Conservation (phyloP, 2,329 filamentous ascomycete genomes). For the Cadophora luteo-olivacea region DNA sequence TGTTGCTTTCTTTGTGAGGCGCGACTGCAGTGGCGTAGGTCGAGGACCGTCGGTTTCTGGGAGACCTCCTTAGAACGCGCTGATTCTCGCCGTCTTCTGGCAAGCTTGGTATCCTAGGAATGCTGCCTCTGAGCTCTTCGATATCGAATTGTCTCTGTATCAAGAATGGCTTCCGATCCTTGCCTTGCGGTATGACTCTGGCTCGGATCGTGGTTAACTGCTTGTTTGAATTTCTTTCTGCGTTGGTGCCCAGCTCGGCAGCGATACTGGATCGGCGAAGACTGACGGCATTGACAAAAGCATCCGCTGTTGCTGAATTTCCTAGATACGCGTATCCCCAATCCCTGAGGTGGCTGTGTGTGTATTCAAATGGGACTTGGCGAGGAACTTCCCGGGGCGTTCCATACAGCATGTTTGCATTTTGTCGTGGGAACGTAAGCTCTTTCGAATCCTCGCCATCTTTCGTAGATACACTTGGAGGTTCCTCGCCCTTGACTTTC, state of each 20-base stretch:
- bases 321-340: constrained; percentile 53
- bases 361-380: constrained; percentile 37
- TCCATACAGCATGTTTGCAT: constrained; percentile 22
- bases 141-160: constrained; percentile 59
- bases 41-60: constrained; percentile 32
- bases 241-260: constrained; percentile 12
- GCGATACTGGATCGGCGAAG: constrained; percentile 46
- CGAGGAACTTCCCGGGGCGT: constrained; percentile 24
- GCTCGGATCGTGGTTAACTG: constrained; percentile 50
- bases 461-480: constrained; percentile 3
- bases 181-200: constrained; percentile 49
- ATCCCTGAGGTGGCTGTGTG: constrained; percentile 48
- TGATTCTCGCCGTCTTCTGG: neutral
- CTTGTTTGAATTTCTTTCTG: neutral
- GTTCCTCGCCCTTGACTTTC: constrained; percentile 22
- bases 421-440: neutral
- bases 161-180: constrained; percentile 53
- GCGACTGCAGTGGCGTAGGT: constrained; percentile 17
- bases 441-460: constrained; percentile 11
- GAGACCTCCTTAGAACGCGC: constrained; percentile 31
- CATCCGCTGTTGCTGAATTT: constrained; percentile 51
- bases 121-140: constrained; percentile 53
- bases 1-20: constrained; percentile 7
- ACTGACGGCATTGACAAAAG: constrained; percentile 52
- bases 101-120: constrained; percentile 44